These are phyloP conservation scores for Sclerotinia nivalis DNA, from an alignment of 2,329 filamentous ascomycete genomes.

Conservation along the genomic window DNA sequence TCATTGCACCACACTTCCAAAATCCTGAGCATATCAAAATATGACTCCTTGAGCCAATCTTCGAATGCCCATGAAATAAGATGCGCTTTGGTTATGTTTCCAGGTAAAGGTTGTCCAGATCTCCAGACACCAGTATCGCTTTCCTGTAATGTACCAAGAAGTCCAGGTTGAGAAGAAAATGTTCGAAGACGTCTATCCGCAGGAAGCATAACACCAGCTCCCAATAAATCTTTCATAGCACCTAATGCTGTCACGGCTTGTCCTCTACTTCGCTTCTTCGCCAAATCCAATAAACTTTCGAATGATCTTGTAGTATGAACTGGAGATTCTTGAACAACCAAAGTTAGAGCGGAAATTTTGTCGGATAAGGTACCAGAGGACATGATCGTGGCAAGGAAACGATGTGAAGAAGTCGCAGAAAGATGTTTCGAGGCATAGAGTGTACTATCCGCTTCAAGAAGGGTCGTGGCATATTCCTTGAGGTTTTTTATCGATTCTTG, in stretches of 20 bases:
- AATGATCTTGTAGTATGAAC: conserved; percentile 89
- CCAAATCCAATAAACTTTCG: conserved; percentile 77
- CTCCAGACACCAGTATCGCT: conserved; percentile 61
- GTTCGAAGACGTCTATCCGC: conserved; percentile 75
- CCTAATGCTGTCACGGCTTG: conserved; percentile 91
- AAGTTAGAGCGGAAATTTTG: conserved; percentile 91
- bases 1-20: conserved; percentile 93
- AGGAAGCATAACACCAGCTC: conserved; percentile 83
- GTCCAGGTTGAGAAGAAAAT: conserved; percentile 77
- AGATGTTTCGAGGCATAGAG: conserved; percentile 71
- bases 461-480: conserved; percentile 68
- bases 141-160: conserved; percentile 70
- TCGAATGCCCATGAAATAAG: conserved; percentile 89
- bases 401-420: conserved; percentile 82
- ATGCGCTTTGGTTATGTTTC: conserved; percentile 71
- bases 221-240: conserved; percentile 91
- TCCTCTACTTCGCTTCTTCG: conserved; percentile 90
- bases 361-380: conserved; percentile 93
- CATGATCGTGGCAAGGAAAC: conserved; percentile 97
- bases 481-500: conserved; percentile 57
- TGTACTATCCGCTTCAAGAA: conserved; percentile 77
- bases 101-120: conserved; percentile 68
- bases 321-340: conserved; percentile 94
- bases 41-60: conserved; percentile 91
- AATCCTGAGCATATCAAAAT: conserved; percentile 89